Conservation (phyloP, 139 green algal genomes). For the Chlamydomonas asymmetrica region DNA sequence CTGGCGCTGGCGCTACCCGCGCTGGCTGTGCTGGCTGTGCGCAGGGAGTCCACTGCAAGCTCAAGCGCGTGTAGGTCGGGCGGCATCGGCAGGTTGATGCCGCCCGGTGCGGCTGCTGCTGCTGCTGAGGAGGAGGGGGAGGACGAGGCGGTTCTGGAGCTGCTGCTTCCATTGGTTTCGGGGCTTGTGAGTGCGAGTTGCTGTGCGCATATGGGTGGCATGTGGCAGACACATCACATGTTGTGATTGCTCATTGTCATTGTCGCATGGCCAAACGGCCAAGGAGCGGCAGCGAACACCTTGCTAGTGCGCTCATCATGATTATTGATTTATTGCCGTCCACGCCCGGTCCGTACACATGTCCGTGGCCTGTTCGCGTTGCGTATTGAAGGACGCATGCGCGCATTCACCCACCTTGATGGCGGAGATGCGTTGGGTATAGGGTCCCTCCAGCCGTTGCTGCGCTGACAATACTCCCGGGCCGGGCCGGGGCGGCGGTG, state of each 20-base stretch:
- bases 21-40: neutral
- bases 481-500: conserved; percentile 20
- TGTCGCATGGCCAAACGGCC: no score
- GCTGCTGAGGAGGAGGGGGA: neutral
- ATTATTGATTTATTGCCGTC: neutral
- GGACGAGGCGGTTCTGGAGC: neutral
- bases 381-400: neutral
- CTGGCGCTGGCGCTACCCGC: neutral
- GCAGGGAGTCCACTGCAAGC: conserved; percentile 6
- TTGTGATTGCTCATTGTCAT: no score
- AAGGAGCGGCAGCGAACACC: neutral
- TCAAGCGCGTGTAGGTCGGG: neutral
- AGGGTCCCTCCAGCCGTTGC: conserved; percentile 48
- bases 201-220: no score
- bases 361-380: neutral
- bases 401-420: conserved; percentile 32
- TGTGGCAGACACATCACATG: neutral
- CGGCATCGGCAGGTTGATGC: neutral
- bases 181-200: no score
- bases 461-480: no score
- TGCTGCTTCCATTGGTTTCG: no score
- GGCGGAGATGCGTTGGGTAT: conserved; percentile 30
- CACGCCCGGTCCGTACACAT: neutral
- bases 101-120: no score
- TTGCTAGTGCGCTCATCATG: neutral